Evolutionary conservation across 139 green algal species (phyloP).

Genomic region (Pleodorina starrii): DNA sequence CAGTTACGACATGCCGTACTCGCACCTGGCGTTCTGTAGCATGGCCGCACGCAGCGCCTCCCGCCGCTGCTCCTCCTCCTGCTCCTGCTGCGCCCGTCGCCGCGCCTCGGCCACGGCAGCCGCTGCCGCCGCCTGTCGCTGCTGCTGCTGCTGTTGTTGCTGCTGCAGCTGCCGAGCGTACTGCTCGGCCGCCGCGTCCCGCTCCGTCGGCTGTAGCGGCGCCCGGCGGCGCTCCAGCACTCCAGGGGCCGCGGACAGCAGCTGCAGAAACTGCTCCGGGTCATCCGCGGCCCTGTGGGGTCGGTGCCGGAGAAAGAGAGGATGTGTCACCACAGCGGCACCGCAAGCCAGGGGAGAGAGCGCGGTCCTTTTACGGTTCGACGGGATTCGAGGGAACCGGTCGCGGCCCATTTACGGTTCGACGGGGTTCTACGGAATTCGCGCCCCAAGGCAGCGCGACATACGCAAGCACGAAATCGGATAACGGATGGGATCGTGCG

Average conservation of each 20-base stretch:
- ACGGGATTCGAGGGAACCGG: no score
- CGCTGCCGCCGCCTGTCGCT: neutral
- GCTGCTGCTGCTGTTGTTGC: neutral
- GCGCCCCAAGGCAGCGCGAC: no score
- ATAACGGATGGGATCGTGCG: no score
- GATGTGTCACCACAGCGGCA: no score
- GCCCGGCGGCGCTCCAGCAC: neutral
- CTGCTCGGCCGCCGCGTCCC: neutral
- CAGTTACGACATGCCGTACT: no score
- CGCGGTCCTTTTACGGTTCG: no score
- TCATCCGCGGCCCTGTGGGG: conserved; percentile 31
- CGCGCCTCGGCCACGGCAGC: conserved; percentile 20
- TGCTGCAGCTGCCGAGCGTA: conserved; percentile 20
- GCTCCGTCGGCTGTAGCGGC: neutral
- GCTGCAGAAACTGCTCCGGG: conserved; percentile 27
- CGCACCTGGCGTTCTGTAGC: conserved; percentile 11
- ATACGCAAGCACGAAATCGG: no score
- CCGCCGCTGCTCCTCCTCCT: conserved; percentile 19
- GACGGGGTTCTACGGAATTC: no score
- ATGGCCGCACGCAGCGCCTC: conserved; percentile 19
- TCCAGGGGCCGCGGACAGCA: neutral
- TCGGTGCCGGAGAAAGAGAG: no score
- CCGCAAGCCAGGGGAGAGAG: no score
- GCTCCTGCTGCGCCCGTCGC: neutral
- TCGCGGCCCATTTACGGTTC: no score